These are phyloP conservation scores for Pelargonium australe DNA, from an alignment of 441 rosid genomes.

Conservation along the genomic window DNA sequence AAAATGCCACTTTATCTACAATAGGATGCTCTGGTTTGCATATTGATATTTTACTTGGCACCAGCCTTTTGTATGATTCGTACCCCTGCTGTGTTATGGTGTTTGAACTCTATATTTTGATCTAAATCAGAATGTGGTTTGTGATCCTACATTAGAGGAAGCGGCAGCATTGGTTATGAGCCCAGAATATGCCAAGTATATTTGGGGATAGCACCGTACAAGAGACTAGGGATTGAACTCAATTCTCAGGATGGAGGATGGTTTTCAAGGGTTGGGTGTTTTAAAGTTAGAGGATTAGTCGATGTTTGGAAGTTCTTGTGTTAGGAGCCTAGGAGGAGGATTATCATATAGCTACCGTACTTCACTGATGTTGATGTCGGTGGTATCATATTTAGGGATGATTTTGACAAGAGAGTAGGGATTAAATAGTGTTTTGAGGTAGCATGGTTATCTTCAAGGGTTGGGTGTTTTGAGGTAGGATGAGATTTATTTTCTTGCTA, in stretches of 20 bases:
- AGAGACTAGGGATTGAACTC: not conserved
- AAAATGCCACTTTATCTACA: too few species aligned
- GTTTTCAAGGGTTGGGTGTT: not conserved
- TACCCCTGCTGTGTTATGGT: not conserved
- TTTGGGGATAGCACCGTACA: not conserved
- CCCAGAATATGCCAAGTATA: not conserved
- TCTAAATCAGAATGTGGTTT: too few species aligned
- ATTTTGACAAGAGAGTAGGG: not conserved
- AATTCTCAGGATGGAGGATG: not conserved
- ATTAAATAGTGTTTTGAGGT: not conserved
- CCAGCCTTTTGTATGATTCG: not conserved
- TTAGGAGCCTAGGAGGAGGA: not conserved
- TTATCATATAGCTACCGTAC: not conserved
- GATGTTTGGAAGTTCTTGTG: not conserved
- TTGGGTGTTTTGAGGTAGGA: not conserved
- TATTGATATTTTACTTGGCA: not conserved
- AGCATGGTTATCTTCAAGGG: not conserved
- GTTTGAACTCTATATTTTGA: not conserved
- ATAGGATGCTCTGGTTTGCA: not conserved
- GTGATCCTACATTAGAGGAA: too few species aligned
- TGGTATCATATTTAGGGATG: not conserved
- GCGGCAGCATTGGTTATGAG: too few species aligned
- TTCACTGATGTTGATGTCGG: not conserved
- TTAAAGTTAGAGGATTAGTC: not conserved
- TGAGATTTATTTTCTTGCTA: not conserved